phyloP scores from a whole-genome alignment of 306 rosid species.

The Pachyrhizus erosus region DNA sequence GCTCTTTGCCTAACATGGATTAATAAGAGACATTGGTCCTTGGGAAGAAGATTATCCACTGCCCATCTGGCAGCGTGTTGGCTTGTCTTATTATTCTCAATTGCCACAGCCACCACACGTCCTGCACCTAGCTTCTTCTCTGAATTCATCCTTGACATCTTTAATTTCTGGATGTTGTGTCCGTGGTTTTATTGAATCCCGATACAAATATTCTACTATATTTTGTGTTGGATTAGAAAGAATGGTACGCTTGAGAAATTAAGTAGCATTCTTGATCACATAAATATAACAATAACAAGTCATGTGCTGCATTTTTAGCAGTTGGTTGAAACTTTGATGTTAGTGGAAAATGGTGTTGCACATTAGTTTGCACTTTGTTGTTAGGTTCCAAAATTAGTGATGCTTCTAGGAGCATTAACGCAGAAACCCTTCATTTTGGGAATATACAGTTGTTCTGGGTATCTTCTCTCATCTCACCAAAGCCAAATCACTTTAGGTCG shows the following conservation, averaged over 20 bases:
- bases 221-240: not conserved
- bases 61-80: constrained; percentile 84
- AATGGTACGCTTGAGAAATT: not conserved
- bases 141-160: constrained; percentile 43
- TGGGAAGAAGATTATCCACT: constrained; percentile 71
- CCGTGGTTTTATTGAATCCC: no score
- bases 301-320: constrained; percentile 9
- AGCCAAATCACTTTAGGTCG: not conserved
- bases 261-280: not conserved
- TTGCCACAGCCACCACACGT: constrained; percentile 73
- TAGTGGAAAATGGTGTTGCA: not conserved
- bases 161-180: not conserved
- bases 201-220: not conserved
- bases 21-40: constrained; percentile 64
- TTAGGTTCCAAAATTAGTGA: constrained; percentile 35
- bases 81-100: constrained; percentile 76
- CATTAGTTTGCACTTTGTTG: constrained; percentile 34
- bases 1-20: constrained; percentile 62
- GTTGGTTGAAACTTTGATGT: not conserved
- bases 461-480: not conserved
- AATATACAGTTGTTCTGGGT: not conserved
- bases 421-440: not conserved
- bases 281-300: not conserved
- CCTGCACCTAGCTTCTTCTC: constrained; percentile 57
- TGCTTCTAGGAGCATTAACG: not conserved